phyloP scores from a whole-genome alignment of 1,139 yeast genomes.

The Saccharomyces pastorianus region DNA sequence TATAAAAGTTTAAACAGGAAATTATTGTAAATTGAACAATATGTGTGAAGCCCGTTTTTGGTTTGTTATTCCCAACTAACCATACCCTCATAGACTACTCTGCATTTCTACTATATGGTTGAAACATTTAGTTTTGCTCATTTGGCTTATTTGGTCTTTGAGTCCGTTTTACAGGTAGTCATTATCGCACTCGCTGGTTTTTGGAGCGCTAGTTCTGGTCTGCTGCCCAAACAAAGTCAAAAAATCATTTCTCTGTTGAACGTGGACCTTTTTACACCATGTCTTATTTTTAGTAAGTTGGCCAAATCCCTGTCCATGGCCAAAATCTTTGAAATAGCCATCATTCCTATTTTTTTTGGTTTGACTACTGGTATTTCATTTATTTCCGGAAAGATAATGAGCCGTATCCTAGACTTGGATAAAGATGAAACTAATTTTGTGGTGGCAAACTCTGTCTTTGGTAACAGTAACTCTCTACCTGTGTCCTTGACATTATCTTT shows the following conservation, averaged over 20 bases:
- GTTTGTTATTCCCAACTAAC: background rate
- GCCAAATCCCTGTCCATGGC: constrained; percentile 59
- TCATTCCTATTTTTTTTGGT: constrained; percentile 60
- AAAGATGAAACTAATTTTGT: constrained; percentile 65
- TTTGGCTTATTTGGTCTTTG: constrained; percentile 53
- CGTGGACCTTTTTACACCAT: constrained; percentile 71
- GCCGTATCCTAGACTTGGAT: constrained; percentile 43
- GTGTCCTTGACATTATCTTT: constrained; percentile 64
- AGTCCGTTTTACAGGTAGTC: constrained; percentile 67
- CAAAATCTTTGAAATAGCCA: constrained; percentile 54
- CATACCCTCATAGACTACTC: background rate
- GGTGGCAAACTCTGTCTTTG: constrained; percentile 77
- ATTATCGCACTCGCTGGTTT: constrained; percentile 63
- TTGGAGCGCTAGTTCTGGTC: constrained; percentile 54
- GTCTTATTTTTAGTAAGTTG: constrained; percentile 63
- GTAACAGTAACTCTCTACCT: constrained; percentile 70
- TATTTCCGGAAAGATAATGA: constrained; percentile 42
- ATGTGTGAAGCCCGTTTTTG: background rate
- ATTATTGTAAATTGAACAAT: background rate
- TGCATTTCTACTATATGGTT: background rate
- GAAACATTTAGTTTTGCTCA: constrained; percentile 21
- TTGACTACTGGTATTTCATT: constrained; percentile 54
- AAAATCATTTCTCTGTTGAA: constrained; percentile 54
- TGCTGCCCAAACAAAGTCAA: constrained; percentile 52
- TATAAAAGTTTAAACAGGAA: background rate